These are phyloP conservation scores for Podospora pseudopauciseta DNA, from an alignment of 495 filamentous ascomycete genomes.

Conservation along the genomic window DNA sequence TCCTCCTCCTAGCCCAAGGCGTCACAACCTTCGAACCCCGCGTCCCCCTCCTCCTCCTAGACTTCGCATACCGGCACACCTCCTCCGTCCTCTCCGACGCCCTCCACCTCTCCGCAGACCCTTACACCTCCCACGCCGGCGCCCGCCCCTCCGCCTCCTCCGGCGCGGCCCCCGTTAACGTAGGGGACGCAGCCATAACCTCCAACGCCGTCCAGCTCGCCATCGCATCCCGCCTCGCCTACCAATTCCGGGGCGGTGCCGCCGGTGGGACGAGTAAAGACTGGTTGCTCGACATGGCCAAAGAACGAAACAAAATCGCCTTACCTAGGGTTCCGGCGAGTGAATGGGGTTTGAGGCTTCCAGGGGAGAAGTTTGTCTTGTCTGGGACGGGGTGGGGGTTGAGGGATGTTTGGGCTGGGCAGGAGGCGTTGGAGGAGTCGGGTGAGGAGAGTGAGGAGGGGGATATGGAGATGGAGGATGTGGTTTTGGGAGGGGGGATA, in stretches of 20 bases:
- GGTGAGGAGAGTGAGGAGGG: conserved; percentile 51
- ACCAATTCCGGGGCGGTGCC: conserved; percentile 52
- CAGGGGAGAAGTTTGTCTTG: conserved; percentile 87
- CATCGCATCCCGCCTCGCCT: conserved; percentile 47
- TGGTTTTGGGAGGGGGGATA: conserved; percentile 24
- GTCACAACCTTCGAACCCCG: conserved; percentile 90
- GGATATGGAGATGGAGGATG: conserved; percentile 34
- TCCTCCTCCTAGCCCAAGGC: conserved; percentile 81
- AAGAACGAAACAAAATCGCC: conserved; percentile 74
- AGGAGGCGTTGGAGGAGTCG: conserved; percentile 35
- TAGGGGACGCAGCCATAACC: conserved; percentile 43
- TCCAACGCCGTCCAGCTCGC: conserved; percentile 49
- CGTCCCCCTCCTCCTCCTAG: conserved; percentile 88
- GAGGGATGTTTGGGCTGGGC: conserved; percentile 68
- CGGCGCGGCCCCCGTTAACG: conserved; percentile 45
- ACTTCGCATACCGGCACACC: conserved; percentile 89
- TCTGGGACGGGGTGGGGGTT: conserved; percentile 81
- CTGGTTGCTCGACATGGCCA: conserved; percentile 76
- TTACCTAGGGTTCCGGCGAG: conserved; percentile 67
- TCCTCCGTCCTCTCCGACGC: conserved; percentile 64
- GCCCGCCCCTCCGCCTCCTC: conserved; percentile 42
- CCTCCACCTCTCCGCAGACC: conserved; percentile 59
- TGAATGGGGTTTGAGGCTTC: conserved; percentile 80
- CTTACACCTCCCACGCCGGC: conserved; percentile 54
- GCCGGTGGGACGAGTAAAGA: conserved; percentile 68